These are phyloP conservation scores for Moesziomyces sp. DNA, from an alignment of 1,284 basidiomycete genomes.

Conservation along the genomic window DNA sequence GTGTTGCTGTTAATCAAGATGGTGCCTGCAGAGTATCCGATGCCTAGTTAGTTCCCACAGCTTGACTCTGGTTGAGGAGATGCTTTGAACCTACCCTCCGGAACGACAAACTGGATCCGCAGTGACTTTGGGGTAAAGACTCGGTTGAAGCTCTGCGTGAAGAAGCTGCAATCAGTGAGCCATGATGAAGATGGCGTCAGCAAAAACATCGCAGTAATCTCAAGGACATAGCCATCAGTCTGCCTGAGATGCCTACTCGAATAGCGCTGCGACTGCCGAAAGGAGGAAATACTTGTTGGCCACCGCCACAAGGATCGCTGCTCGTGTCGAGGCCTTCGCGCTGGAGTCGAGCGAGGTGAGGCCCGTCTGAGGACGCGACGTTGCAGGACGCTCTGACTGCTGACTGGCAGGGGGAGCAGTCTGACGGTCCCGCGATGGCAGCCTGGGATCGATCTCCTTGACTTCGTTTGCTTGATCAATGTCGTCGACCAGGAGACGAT, in stretches of 20 bases:
- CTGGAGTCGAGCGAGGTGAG: slow-evolving; percentile 21
- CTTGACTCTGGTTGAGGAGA: not conserved
- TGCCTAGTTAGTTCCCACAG: too few relatives aligned
- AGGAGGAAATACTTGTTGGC: slow-evolving; percentile 82
- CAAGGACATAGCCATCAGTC: not conserved
- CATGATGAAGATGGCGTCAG: too few relatives aligned
- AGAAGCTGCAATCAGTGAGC: slow-evolving; percentile 76
- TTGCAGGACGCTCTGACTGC: slow-evolving; percentile 65
- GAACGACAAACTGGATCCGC: slow-evolving; percentile 80
- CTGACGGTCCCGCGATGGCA: not conserved
- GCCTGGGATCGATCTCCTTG: not conserved
- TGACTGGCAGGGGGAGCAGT: slow-evolving; percentile 1
- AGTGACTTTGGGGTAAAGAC: slow-evolving; percentile 79
- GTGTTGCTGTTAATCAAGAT: slow-evolving; percentile 93
- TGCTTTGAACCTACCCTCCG: slow-evolving; percentile 69
- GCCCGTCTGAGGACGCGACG: slow-evolving; percentile 75
- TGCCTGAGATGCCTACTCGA: slow-evolving; percentile 72
- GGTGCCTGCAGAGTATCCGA: slow-evolving; percentile 71
- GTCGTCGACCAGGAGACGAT: slow-evolving; percentile 80
- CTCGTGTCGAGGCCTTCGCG: slow-evolving; percentile 31
- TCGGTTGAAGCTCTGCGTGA: slow-evolving; percentile 72
- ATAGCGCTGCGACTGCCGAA: slow-evolving; percentile 83
- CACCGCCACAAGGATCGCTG: slow-evolving; percentile 43
- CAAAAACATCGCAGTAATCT: not conserved
- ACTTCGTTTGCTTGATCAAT: slow-evolving; percentile 70